Conservation (phyloP, 2,329 filamentous ascomycete genomes). For the Ambrosiella cleistominuta region DNA sequence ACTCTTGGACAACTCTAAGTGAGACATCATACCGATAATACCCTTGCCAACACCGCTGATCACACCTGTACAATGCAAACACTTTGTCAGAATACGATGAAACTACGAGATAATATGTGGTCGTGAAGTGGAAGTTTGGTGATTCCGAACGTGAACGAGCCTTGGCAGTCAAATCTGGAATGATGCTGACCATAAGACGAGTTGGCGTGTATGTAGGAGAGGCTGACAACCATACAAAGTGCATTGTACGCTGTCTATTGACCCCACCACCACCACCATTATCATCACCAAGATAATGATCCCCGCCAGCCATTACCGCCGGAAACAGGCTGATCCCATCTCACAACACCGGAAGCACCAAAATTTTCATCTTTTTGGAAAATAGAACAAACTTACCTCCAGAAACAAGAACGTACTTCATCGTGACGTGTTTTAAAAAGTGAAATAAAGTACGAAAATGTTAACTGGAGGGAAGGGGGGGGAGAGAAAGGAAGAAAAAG, state of each 20-base stretch:
- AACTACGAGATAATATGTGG: not conserved
- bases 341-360: not conserved
- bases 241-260: no score
- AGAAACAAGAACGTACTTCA: conserved; percentile 70
- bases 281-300: no score
- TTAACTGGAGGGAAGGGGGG: conserved; percentile 12
- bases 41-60: conserved; percentile 32
- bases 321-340: not conserved
- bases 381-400: conserved; percentile 35
- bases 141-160: not conserved
- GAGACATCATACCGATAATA: conserved; percentile 15
- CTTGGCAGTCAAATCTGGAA: not conserved
- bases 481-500: conserved; percentile 12
- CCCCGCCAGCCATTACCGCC: not conserved
- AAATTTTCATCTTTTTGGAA: not conserved
- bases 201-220: no score
- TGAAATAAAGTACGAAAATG: conserved; percentile 11
- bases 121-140: not conserved
- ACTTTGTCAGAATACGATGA: not conserved
- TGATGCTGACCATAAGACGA: no score
- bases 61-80: conserved; percentile 19
- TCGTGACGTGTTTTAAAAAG: conserved; percentile 24
- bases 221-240: no score
- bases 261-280: no score
- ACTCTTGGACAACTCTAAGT: not conserved